Percentiles rank a stretch among this genome's conserved stretches.
Conservation (phyloP, 139 green algal genomes). For the Chlamydomonas sphaeroides region DNA sequence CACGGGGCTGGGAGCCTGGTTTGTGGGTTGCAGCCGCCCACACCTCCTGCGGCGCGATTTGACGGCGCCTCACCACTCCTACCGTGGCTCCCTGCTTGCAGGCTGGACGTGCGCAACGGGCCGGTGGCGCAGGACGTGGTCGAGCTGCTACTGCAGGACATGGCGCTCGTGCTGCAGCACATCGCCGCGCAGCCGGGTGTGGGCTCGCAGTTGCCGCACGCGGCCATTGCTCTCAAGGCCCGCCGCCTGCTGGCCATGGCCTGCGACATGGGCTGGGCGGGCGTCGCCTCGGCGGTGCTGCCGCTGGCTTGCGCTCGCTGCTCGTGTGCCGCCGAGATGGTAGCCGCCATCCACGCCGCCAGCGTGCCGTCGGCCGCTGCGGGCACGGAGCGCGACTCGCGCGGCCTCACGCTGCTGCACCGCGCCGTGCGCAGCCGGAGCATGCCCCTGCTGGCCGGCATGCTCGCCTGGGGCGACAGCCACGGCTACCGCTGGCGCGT, state of each 20-base stretch:
- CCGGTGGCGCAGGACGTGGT: constrained; percentile 4
- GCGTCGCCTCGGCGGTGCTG: constrained; percentile 53
- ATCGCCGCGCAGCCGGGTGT: constrained; percentile 6
- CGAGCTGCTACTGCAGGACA: constrained; percentile 52
- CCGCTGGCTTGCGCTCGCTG: constrained; percentile 51
- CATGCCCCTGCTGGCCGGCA: constrained; percentile 45
- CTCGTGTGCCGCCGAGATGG: constrained; percentile 52
- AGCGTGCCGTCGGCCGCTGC: not conserved
- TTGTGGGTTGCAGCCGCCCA: too few species aligned
- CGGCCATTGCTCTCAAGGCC: constrained; percentile 34
- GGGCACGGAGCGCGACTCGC: not conserved
- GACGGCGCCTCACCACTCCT: too few species aligned
- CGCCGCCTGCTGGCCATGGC: constrained; percentile 63
- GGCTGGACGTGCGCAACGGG: constrained; percentile 28
- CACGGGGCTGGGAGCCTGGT: too few species aligned
- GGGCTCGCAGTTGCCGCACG: constrained; percentile 11
- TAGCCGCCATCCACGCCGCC: constrained; percentile 48
- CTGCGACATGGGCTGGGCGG: constrained; percentile 67
- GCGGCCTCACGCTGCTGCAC: constrained; percentile 56
- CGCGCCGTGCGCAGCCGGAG: constrained; percentile 51
- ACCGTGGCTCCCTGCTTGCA: too few species aligned
- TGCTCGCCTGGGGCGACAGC: constrained; percentile 55
- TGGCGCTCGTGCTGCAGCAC: constrained; percentile 63
- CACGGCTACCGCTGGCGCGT: constrained; percentile 50
- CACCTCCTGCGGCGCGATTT: too few species aligned